Conservation (phyloP, 345 rosid species). For the Hibiscus tridactylites region DNA sequence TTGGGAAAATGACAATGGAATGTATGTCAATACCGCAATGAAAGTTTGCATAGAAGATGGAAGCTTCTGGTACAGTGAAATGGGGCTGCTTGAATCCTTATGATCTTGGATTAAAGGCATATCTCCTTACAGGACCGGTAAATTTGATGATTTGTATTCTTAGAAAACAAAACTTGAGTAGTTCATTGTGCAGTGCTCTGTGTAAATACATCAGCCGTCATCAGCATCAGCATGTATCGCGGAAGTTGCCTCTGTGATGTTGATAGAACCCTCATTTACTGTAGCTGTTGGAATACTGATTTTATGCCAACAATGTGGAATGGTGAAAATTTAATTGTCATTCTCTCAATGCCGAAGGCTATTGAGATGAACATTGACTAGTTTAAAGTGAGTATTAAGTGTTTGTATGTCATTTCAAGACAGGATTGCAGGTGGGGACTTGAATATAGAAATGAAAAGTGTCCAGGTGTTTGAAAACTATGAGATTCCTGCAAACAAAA, state of each 20-base stretch:
- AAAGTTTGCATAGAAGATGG: not conserved
- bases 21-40: not conserved
- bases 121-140: not conserved
- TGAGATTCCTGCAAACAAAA: not conserved
- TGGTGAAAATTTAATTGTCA: not conserved
- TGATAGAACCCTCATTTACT: not conserved
- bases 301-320: not conserved
- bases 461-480: not conserved
- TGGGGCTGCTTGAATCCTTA: no score
- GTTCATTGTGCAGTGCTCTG: not conserved
- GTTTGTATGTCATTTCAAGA: not conserved
- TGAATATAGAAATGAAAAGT: not conserved
- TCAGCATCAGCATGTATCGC: conserved; percentile 17
- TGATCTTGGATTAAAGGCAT: not conserved
- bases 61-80: not conserved
- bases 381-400: not conserved
- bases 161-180: not conserved
- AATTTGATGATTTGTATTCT: not conserved
- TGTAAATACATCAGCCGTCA: conserved; percentile 9
- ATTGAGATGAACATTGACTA: not conserved
- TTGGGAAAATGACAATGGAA: not conserved
- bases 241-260: not conserved
- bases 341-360: not conserved
- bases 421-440: conserved; percentile 2
- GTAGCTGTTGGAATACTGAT: not conserved